A percentile compares a stretch with the other conserved stretches of the same genome.
Conservation (phyloP, 106 monocot species). For the Gastrodia elata region DNA sequence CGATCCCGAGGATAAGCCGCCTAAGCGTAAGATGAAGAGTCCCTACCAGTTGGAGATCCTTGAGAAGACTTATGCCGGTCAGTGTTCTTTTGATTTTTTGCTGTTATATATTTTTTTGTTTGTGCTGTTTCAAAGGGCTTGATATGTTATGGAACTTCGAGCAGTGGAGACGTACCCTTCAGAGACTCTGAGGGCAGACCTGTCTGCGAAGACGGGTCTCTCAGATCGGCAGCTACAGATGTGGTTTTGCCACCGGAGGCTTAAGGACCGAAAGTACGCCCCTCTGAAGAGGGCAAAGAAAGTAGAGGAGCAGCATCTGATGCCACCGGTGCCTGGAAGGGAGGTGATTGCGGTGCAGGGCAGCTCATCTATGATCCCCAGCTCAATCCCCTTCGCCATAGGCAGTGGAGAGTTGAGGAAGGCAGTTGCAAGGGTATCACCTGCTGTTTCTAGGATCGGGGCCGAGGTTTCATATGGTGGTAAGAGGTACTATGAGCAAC, state of each 20-base stretch:
- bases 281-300: constrained; percentile 25
- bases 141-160: constrained; percentile 10
- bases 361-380: constrained; percentile 7
- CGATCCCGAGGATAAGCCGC: constrained; percentile 32
- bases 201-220: constrained; percentile 75
- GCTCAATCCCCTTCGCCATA: constrained; percentile 16
- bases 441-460: constrained; percentile 32
- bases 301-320: constrained; percentile 24
- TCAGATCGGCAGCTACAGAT: constrained; percentile 96
- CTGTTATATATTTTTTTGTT: background rate
- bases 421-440: constrained; percentile 24
- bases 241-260: constrained; percentile 98
- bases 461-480: constrained; percentile 18
- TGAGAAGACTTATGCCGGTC: constrained; percentile 87
- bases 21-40: constrained; percentile 95
- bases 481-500: constrained; percentile 57
- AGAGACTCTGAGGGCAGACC: constrained; percentile 61
- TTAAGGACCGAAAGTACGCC: constrained; percentile 69
- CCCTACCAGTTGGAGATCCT: constrained; percentile 90
- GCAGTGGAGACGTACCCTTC: constrained; percentile 76
- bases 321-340: background rate
- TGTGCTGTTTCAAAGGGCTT: constrained; percentile 14
- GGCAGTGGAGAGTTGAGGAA: constrained; percentile 33
- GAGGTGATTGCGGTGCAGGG: constrained; percentile 9
- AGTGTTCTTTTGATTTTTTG: constrained; percentile 3